These are phyloP conservation scores for Monilinia vaccinii-corymbosi DNA, from an alignment of 2,329 filamentous ascomycete species.

Conservation along the genomic window DNA sequence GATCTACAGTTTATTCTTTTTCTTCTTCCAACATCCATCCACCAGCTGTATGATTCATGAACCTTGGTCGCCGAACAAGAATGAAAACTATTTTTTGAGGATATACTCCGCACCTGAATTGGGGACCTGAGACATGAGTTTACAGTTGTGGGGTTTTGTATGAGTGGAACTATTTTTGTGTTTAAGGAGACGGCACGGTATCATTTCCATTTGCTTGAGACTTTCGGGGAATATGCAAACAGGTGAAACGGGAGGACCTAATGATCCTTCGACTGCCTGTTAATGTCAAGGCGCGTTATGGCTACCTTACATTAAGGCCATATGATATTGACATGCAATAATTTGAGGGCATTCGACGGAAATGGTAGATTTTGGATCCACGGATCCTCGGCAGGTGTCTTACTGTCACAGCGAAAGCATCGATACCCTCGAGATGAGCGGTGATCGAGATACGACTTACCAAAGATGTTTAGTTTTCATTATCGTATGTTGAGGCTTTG, in stretches of 20 bases:
- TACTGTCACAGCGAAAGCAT: too few relatives aligned
- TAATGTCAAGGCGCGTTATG: not conserved
- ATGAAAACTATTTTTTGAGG: not conserved
- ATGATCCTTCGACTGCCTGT: not conserved
- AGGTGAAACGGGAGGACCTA: not conserved
- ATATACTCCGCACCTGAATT: not conserved
- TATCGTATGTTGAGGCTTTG: too few relatives aligned
- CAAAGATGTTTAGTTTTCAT: too few relatives aligned
- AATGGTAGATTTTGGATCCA: too few relatives aligned
- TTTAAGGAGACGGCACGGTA: not conserved
- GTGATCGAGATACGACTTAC: too few relatives aligned
- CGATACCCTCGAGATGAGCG: too few relatives aligned
- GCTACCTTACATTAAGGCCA: too few relatives aligned
- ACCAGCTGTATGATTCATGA: not conserved
- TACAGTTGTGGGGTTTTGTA: not conserved
- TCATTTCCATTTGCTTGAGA: not conserved
- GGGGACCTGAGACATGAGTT: not conserved
- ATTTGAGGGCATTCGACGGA: too few relatives aligned
- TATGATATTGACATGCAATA: too few relatives aligned
- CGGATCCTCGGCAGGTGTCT: too few relatives aligned
- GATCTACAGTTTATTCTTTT: not conserved
- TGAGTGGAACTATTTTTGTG: not conserved
- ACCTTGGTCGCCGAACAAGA: not conserved
- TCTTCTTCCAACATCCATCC: not conserved
- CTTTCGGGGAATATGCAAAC: not conserved